Base-by-base conservation (phyloP, 768 basidiomycete species). In the Auriscalpium vulgare region DNA sequence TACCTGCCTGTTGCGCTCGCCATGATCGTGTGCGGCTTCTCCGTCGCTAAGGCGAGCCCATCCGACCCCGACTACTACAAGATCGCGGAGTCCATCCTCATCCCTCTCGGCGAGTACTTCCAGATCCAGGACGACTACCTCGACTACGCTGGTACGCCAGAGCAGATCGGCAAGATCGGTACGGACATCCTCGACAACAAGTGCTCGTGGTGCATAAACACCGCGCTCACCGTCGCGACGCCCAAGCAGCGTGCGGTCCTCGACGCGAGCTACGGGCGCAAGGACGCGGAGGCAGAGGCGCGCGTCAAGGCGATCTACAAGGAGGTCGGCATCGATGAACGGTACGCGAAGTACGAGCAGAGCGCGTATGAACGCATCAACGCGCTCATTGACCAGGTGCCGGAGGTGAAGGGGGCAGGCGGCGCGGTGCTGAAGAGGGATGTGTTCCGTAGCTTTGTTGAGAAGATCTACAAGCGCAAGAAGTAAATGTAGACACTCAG, bases 111-210 rank as follows among this genome's bases (percentile, higher is more conserved):
- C 49, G 94, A 97, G 71, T 99, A 97, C 74, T 97, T 97, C 84
- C 95, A 99, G 72, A 80, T 95, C 57, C 95, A 99, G 71, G 91
- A 95, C 68, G 95, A 99, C 72, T 29, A 59, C 10, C 82, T 98
- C 63, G 95, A 98, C 70, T 95, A 84, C 69, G 85, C 87, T 23
- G 93, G 86, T 5, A 80, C 88, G 11, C 91, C 92, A 0, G 92
- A 93, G 72, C 78, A 87, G 63, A 87, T 97, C 52, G 95, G 95
- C 48, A 97, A 98, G 74, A 84, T 98, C 58, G 95, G 95, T 17
- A 97, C 95, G 17, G 95, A 98, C 69, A 98, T 98, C 66, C 71
- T 97, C 57, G 95, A 97, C 72, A 97, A 97, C 81, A 97, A 95
- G 74, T 97, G 95, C 72, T 88, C 88, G 17, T 99, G 95, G 97